Base-by-base conservation (phyloP, 1,284 basidiomycete species). In the Ganoderma multipileum region DNA sequence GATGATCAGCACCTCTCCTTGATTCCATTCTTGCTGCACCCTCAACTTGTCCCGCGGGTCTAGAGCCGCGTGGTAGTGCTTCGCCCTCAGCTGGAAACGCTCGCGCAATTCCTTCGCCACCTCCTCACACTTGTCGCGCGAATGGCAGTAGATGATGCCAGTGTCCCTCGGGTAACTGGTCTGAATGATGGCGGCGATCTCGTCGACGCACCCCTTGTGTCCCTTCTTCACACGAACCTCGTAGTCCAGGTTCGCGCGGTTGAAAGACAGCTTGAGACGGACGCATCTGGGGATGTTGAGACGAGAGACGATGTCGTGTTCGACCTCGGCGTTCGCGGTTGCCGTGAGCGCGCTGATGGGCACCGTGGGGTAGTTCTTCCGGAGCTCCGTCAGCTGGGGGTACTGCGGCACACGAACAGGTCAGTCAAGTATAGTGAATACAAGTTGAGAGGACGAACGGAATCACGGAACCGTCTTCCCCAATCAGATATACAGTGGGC, bases 301-400 rank as follows among this genome's bases (percentile, higher is more conserved):
- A 26, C 87, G 87, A 12, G 83, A 78, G 68, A 93, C 87, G 77
- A 99, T 94, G 77, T 99, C 96, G 39, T 88, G 83, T 68, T 92
- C 87, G 2, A 93, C 93, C 63, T 90, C 85, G 60, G 86, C 83
- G 71, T 93, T 95, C 0, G 97, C 98, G 0, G 97, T 99, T 1
- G 96, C 98, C 0, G 98, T 99, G 59, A 99, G 85, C 0, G 97
- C 98, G 89, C 98, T 98, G 76, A 99, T 92, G 0, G 97, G 97
- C 1, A 97, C 87, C 3, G 83, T 78, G 0, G 94, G 93, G 80
- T 90, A 99, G 14, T 88, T 85, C 26, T 85, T 79, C 39, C 95
- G 91, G 52, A 99, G 84, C 16, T 84, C 78, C 20, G 88, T 88
- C 33, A 99, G 83, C 38, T 84, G 81, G 58, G 87, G 85, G 75